phyloP scores from a whole-genome alignment of 148 eudicot species.

The Dianthus caryophyllus region DNA sequence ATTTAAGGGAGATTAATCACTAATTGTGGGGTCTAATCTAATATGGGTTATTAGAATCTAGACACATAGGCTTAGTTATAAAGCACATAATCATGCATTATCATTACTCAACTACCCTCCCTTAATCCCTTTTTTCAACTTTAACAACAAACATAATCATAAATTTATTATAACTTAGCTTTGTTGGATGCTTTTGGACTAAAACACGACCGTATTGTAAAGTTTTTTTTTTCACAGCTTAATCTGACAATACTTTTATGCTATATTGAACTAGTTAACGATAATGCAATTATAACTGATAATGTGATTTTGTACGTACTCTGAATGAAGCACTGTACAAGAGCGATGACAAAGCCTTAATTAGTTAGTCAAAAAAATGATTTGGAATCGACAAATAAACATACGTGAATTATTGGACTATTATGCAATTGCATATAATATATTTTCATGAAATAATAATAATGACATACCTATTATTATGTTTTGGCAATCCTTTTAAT shows the following conservation, averaged over 20 bases:
- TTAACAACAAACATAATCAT: not conserved
- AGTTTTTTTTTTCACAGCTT: no score
- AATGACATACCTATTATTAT: not conserved
- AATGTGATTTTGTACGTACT: no score
- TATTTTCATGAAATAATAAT: not conserved
- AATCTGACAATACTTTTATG: no score
- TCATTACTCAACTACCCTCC: not conserved
- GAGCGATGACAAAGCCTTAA: no score
- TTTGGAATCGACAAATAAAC: no score
- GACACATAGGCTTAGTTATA: conserved; percentile 6
- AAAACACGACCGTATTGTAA: no score
- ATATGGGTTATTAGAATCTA: not conserved
- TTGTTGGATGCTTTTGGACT: not conserved
- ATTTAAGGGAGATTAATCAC: not conserved
- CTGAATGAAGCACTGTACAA: no score
- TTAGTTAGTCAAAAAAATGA: no score
- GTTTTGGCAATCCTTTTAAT: not conserved
- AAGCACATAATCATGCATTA: conserved; percentile 9
- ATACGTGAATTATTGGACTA: no score
- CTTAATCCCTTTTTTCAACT: not conserved
- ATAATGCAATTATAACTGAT: no score
- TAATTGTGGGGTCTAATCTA: not conserved
- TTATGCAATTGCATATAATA: no score
- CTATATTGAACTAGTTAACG: no score
- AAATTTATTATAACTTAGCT: not conserved